Base-by-base conservation (phyloP, 208 protist species). In the Herpetomonas samuelpessoai region DNA sequence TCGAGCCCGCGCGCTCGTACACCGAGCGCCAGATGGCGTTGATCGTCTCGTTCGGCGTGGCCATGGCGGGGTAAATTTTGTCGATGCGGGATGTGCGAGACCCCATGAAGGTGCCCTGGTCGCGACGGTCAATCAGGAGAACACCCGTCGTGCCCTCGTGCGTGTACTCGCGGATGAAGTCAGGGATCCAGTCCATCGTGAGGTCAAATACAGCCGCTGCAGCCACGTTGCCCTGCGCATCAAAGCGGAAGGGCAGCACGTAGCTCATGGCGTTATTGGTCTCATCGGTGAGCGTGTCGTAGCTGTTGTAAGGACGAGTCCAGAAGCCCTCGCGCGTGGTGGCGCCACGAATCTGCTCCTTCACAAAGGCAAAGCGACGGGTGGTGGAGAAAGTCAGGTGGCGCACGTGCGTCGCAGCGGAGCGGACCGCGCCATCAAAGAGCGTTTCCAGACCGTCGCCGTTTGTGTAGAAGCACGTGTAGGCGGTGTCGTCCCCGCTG, bases 41-140 rank as follows among this genome's bases (percentile, higher is more conserved):
- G 71, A 81, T 67, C 18, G 62, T 62, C 12, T 26, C 12, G 47
- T 79, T 65, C 2, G 74, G 71, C 44, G 71, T 82, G n/a, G 24
- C n/a, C 46, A 68, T 66, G 1, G 64, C 65, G 48, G 59, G 6
- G 53, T 86, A 82, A 41, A 75, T 49, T 2, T 31, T 26, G 51
- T 44, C 64, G 10, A 62, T 53, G 7, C 38, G 50, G 28, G 52
- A 29, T 10, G 46, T 69, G 48, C 64, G 51, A 44, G 68, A 74
- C 51, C 68, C 76, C 61, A 83, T 63, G 57, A 75, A 80, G 39
- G 53, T 70, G 48, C 72, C 71, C 0, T 30, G 39, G 50, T 51
- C 65, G 28, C 76, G 80, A 7, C 75, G 68, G 55, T 82, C 80
- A 25, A 83, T 66, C 21, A 86, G 44, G 31, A 82, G 61, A 19